Percentiles rank a stretch among this genome's conserved stretches.
phyloP scores from a whole-genome alignment of 371 early-diverging fungal genomes.

The Mortierella polycephala region DNA sequence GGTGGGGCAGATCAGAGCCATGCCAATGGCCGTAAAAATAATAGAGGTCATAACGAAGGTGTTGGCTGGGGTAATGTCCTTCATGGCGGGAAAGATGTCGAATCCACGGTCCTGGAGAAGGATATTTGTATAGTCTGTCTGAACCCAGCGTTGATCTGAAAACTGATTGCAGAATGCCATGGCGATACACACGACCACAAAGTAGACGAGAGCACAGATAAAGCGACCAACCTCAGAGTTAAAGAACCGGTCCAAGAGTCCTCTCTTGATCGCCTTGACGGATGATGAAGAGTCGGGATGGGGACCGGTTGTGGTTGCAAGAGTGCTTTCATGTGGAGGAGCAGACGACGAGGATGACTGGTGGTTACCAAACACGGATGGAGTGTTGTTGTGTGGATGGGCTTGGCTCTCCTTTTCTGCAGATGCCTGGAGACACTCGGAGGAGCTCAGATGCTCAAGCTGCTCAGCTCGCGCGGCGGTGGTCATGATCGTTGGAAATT shows the following conservation, averaged over 20 bases:
- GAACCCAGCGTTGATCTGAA: slow-evolving; percentile 55
- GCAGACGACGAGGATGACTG: slow-evolving; percentile 1
- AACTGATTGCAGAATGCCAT: slow-evolving; percentile 56
- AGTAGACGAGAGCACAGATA: slow-evolving; percentile 23
- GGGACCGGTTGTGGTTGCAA: neutral
- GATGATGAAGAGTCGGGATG: neutral
- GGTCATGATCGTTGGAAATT: neutral
- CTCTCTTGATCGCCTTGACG: slow-evolving; percentile 2
- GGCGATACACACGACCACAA: slow-evolving; percentile 40
- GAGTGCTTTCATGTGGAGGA: slow-evolving; percentile 3
- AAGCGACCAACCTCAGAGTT: slow-evolving; percentile 44
- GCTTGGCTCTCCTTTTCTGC: neutral
- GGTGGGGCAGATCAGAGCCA: slow-evolving; percentile 60
- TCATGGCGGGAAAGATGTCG: slow-evolving; percentile 40
- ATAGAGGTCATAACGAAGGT: slow-evolving; percentile 59
- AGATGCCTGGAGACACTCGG: slow-evolving; percentile 7
- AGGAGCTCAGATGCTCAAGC: slow-evolving; percentile 33
- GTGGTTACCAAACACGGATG: slow-evolving; percentile 15
- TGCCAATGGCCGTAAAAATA: slow-evolving; percentile 58
- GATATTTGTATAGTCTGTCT: slow-evolving; percentile 27
- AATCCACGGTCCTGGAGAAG: slow-evolving; percentile 50
- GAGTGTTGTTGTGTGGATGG: slow-evolving; percentile 25
- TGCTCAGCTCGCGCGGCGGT: slow-evolving; percentile 22
- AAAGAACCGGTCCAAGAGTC: slow-evolving; percentile 18
- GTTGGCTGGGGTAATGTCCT: slow-evolving; percentile 56